Base-by-base conservation (phyloP, 1,139 yeast genomes). In the Kodamaea alishanica region DNA sequence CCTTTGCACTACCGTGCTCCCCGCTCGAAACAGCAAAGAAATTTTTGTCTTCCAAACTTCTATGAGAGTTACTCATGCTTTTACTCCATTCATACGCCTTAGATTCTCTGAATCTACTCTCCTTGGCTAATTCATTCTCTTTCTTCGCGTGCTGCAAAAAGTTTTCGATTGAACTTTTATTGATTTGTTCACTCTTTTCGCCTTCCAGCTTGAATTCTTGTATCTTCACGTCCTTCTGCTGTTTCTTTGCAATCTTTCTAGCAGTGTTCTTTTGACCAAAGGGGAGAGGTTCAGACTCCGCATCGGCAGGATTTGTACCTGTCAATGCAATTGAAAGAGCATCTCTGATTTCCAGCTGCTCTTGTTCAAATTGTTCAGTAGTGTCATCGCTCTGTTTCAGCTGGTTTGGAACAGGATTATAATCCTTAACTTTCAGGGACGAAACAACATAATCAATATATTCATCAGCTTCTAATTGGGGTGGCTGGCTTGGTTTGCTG, bases 21-120 rank as follows among this genome's bases (percentile, higher is more conserved):
- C n/a, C 26, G 25, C 6, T 28, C 30, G 6, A 35, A 11, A 10
- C 32, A 22, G 6, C 20, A 28, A 7, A 30, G 6, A 78, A 79
- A 46, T 75, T 75, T 3, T 64, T 58, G 20, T 63, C 50, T 26
- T 64, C 75, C 20, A 79, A 49, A 0, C 77, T 59, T 26, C 74
- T 58, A 6, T 76, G 67, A 15, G 63, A 51, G 11, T 58, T 53
- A 11, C 52, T 47, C 46, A 63, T 57, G 31, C 64, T 60, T 30
- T 53, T 60, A 37, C 75, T 65, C 77, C 81, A 77, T 39, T 78
- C 83, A 48, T 62, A 77, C 1, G 84, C 81, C 35, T 70, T 68
- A 28, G 66, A 54, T 38, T 73, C 75, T 33, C 79, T 66, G 49
- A 75, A 75, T 35, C 63, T 52, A 29, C 65, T 67, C 41, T 75